Conservation (phyloP, 1,284 basidiomycete species). For the Apiotrichum siamense region DNA sequence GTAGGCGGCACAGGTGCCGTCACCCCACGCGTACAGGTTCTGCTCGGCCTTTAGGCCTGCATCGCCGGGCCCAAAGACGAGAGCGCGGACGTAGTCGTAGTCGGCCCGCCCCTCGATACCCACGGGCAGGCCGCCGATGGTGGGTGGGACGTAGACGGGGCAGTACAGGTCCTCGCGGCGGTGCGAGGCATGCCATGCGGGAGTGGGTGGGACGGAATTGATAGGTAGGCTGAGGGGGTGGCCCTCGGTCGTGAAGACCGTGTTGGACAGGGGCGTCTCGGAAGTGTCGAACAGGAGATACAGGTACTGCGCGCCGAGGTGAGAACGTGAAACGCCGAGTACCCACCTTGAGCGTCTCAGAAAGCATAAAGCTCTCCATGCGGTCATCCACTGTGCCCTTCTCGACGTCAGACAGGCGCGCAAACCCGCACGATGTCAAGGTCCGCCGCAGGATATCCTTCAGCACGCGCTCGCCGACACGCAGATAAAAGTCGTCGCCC, state of each 20-base stretch:
- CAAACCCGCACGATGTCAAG: slow-evolving; percentile 76
- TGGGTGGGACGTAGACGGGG: slow-evolving; percentile 58
- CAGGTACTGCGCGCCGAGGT: slow-evolving; percentile 68
- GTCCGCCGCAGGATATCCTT: slow-evolving; percentile 66
- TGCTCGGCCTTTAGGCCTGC: slow-evolving; percentile 19
- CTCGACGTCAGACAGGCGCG: slow-evolving; percentile 70
- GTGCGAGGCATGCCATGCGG: slow-evolving; percentile 47
- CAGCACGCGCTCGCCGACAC: slow-evolving; percentile 77
- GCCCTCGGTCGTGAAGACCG: slow-evolving; percentile 87
- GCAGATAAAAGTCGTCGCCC: slow-evolving; percentile 80
- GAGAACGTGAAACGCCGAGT: no score
- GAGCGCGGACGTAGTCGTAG: slow-evolving; percentile 66
- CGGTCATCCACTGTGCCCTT: slow-evolving; percentile 71
- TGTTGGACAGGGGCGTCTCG: slow-evolving; percentile 56
- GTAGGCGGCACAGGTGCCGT: slow-evolving; percentile 62
- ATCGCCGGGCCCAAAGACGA: slow-evolving; percentile 51
- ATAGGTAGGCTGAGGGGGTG: slow-evolving; percentile 69
- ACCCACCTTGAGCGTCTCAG: slow-evolving; percentile 69
- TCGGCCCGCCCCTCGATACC: slow-evolving; percentile 67
- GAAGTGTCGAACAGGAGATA: slow-evolving; percentile 85
- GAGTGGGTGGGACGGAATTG: slow-evolving; percentile 55
- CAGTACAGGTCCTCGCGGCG: slow-evolving; percentile 64
- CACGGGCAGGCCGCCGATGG: slow-evolving; percentile 53
- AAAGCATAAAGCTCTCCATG: slow-evolving; percentile 88
- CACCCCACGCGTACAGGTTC: slow-evolving; percentile 53